phyloP scores from a whole-genome alignment of 371 early-diverging fungal genomes.

The Choanephora cucurbitarum region DNA sequence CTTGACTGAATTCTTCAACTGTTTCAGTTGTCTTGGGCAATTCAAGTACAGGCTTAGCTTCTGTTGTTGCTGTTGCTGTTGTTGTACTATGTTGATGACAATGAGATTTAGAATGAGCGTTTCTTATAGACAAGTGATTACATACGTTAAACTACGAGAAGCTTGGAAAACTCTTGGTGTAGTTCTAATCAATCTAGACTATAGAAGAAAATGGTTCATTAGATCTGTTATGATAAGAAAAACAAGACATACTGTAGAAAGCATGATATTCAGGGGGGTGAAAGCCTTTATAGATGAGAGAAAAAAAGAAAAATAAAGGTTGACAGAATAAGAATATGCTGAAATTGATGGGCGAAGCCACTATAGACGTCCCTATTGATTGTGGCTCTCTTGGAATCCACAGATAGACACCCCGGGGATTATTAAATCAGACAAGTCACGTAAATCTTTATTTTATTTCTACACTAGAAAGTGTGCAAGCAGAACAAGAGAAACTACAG shows the following conservation, averaged over 20 bases:
- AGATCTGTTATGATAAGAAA: too few species aligned
- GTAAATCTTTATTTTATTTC: too few species aligned
- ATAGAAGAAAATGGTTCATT: too few species aligned
- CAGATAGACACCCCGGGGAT: too few species aligned
- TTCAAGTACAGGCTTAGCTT: constrained; percentile 13
- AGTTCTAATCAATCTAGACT: constrained; percentile 20
- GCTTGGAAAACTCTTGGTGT: constrained; percentile 13
- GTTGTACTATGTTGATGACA: background rate
- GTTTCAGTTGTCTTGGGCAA: constrained; percentile 24
- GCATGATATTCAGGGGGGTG: constrained; percentile 12
- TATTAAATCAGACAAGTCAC: too few species aligned
- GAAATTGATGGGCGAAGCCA: too few species aligned
- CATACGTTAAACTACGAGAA: constrained; percentile 18
- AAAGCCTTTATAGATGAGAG: background rate
- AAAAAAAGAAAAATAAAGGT: background rate
- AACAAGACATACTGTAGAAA: constrained; percentile 18
- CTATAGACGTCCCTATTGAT: background rate
- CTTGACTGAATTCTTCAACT: constrained; percentile 23
- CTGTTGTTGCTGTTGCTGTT: background rate
- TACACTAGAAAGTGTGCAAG: too few species aligned
- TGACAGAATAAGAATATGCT: background rate
- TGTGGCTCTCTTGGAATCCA: too few species aligned
- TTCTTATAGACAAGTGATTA: background rate
- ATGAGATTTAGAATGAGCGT: too few species aligned
- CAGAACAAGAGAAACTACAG: too few species aligned